Evolutionary conservation across 169 alveolate genomes (phyloP), one percentile per base, ranked within the genome.

Genomic region (Cryptosporidium viatorum): DNA sequence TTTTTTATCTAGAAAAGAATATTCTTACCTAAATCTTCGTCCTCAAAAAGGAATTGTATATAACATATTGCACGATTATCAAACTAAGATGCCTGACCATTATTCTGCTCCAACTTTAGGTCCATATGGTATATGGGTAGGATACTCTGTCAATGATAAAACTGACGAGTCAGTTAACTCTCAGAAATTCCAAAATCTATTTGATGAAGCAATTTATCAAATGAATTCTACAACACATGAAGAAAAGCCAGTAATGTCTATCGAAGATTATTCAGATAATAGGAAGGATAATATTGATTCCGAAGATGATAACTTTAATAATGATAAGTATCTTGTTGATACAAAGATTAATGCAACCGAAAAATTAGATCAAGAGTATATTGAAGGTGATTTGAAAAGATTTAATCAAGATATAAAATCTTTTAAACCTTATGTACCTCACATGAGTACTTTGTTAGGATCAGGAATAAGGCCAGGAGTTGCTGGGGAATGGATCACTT

Each of bases 31-130:
- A 65, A 80, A 80, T 65, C 70, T 80, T 45, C 69, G 89, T 37
- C 89, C 89, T 18, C 89, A 80, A 80, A 80, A 80, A 9, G 89
- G 89, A 21, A 80, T 80, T 26, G 89, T 80, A 23, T 62, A 80
- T 62, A 80, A 80, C 35, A 45, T 80, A 65, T 65, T 80, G 31
- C 75, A 80, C 14, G 89, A 80, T 23, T 80, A 80, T 23, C 55
- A 67, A 29, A 80, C 89, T 35, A 60, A 80, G 14, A 45, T 80
- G 89, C 89, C 89, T n/a, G 89, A 80, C 37, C 75, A 62, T 9
- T 80, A 80, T 50, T 80, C 89, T 37, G 89, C 89, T 16, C 89
- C 89, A 2, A 80, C 89, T 21, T 45, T 80, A 62, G 80, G 89
- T n/a, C 89, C 89, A 37, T 80, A 80, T 62, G 89, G 89, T 16